Evolutionary conservation across 1,284 basidiomycete genomes (phyloP).

Genomic region (Athelia sp.): DNA sequence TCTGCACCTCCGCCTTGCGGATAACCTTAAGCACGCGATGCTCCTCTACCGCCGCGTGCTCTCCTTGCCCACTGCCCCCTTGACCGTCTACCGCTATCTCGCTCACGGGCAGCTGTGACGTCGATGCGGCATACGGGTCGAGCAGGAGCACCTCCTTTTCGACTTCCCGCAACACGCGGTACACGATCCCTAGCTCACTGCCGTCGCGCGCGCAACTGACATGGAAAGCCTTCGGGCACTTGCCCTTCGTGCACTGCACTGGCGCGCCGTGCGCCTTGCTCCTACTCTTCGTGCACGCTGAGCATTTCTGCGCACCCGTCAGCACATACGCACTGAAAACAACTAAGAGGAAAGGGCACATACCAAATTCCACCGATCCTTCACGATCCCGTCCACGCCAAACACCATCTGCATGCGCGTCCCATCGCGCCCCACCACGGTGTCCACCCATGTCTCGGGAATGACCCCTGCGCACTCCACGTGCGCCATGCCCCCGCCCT

Average conservation of each 20-base stretch:
- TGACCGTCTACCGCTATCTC: too few relatives aligned
- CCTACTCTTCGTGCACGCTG: conserved; percentile 66
- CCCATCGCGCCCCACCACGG: conserved; percentile 31
- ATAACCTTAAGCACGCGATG: conserved; percentile 56
- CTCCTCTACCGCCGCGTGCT: conserved; percentile 12
- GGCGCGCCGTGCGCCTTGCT: conserved; percentile 81
- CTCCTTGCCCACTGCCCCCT: conserved; percentile 6
- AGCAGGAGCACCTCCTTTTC: conserved; percentile 73
- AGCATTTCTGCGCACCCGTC: conserved; percentile 69
- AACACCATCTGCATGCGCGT: conserved; percentile 55
- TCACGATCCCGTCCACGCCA: conserved; percentile 81
- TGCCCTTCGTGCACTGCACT: conserved; percentile 91
- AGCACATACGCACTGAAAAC: conserved; percentile 5
- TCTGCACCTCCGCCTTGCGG: conserved; percentile 66
- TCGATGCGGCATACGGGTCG: conserved; percentile 23
- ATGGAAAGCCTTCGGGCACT: conserved; percentile 91
- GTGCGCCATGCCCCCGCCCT: conserved; percentile 77
- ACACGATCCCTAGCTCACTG: conserved; percentile 47
- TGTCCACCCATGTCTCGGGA: conserved; percentile 85
- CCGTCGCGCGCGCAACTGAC: conserved; percentile 81
- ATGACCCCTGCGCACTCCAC: conserved; percentile 73
- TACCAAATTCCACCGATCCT: conserved; percentile 88
- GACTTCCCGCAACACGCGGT: conserved; percentile 58
- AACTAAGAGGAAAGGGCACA: conserved; percentile 29
- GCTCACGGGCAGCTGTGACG: conserved; percentile 2